Percentiles rank a stretch among this genome's conserved stretches.
Evolutionary conservation across 2,329 filamentous ascomycete species (phyloP).

Genomic region (Fusarium nematophilum): DNA sequence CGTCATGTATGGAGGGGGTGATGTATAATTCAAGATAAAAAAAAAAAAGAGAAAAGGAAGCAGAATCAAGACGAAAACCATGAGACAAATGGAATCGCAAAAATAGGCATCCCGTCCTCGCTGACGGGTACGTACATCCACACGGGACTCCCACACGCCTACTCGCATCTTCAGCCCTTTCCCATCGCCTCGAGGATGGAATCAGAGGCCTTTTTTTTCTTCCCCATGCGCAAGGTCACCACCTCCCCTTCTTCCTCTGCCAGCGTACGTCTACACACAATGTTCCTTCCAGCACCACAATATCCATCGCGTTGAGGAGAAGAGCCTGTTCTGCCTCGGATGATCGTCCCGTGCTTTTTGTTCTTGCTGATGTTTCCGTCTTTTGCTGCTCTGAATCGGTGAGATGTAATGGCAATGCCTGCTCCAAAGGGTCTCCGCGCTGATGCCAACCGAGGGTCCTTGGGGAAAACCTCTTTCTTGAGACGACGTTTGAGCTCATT

Average conservation of each 20-base stretch:
- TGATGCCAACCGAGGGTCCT: constrained; percentile 29
- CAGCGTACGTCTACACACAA: constrained; percentile 25
- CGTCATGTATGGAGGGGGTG: constrained; percentile 44
- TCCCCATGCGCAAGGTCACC: constrained; percentile 1
- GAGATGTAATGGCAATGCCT: constrained; percentile 47
- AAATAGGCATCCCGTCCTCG: constrained; percentile 30
- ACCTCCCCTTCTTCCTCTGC: constrained; percentile 18
- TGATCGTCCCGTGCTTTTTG: constrained; percentile 36
- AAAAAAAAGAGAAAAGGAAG: constrained; percentile 42
- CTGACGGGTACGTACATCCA: constrained; percentile 32
- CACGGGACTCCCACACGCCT: constrained; percentile 23
- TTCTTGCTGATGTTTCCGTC: constrained; percentile 42
- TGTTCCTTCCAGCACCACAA: constrained; percentile 26
- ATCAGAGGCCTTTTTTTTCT: constrained; percentile 12
- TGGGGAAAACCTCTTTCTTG: constrained; percentile 38
- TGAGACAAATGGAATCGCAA: constrained; percentile 48
- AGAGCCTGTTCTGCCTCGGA: constrained; percentile 36
- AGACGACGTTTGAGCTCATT: constrained; percentile 37
- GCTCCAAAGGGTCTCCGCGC: constrained; percentile 37
- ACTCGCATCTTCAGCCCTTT: constrained; percentile 20
- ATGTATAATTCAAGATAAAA: constrained; percentile 49
- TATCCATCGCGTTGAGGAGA: constrained; percentile 35
- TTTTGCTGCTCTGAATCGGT: constrained; percentile 48
- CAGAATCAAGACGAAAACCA: constrained; percentile 41
- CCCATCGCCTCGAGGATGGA: constrained; percentile 18